phyloP scores from a whole-genome alignment of 345 rosid species.

The Stellera chamaejasme region DNA sequence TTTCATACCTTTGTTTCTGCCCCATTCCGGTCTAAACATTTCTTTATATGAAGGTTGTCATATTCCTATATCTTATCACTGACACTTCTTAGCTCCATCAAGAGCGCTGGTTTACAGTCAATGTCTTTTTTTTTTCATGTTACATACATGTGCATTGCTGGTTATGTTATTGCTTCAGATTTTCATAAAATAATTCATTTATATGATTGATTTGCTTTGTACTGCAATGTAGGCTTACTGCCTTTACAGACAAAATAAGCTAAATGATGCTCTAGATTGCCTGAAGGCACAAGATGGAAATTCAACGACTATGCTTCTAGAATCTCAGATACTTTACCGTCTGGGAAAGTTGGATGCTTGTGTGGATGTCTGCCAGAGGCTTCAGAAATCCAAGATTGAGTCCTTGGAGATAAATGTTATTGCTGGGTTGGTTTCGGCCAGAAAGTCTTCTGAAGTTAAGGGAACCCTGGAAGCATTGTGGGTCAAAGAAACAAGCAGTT shows the following conservation, averaged over 20 bases:
- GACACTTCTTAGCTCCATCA: too few species aligned
- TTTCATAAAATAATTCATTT: too few species aligned
- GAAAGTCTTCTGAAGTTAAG: conserved; percentile 70
- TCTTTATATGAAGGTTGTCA: too few species aligned
- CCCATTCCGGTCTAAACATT: too few species aligned
- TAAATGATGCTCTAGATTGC: conserved; percentile 59
- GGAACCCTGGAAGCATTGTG: conserved; percentile 49
- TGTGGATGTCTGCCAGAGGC: conserved; percentile 53
- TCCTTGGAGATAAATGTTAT: conserved; percentile 56
- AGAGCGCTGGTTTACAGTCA: too few species aligned
- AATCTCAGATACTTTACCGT: conserved; percentile 84
- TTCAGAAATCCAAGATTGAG: conserved; percentile 49
- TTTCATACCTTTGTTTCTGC: too few species aligned
- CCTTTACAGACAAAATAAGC: conserved; percentile 79
- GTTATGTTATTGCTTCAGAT: too few species aligned
- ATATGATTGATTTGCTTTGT: too few species aligned
- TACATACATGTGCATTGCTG: too few species aligned
- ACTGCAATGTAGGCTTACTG: conserved; percentile 63
- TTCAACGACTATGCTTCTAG: conserved; percentile 53
- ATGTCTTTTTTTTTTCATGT: too few species aligned
- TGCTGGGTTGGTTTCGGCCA: conserved; percentile 72
- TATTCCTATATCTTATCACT: too few species aligned
- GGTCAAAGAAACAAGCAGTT: conserved; percentile 65
- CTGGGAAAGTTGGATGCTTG: conserved; percentile 66
- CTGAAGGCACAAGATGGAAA: conserved; percentile 46